A percentile compares a stretch with the other conserved stretches of the same genome.
Evolutionary conservation across 345 rosid genomes (phyloP).

Genomic region (Murraya koenigii): DNA sequence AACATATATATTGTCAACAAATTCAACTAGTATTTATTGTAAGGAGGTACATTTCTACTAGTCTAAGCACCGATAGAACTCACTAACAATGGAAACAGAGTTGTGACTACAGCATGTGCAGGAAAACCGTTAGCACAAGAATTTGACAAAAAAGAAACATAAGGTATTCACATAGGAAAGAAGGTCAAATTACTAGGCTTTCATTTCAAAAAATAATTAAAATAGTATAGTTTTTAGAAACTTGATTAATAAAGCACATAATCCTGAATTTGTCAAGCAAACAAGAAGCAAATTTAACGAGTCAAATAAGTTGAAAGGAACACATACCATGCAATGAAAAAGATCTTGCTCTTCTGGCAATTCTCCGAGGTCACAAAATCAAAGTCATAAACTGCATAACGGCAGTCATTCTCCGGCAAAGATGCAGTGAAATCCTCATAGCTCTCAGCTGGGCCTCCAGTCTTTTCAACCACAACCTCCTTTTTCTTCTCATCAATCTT

Average conservation of each 20-base stretch:
- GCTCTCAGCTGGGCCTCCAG: slow-evolving; percentile 52
- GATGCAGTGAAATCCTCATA: slow-evolving; percentile 57
- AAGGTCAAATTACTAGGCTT: no score
- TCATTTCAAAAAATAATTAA: no score
- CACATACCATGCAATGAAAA: slow-evolving; percentile 63
- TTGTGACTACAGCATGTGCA: not conserved
- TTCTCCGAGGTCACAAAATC: slow-evolving; percentile 63
- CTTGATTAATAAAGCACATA: not conserved
- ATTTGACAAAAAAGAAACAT: not conserved
- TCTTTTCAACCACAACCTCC: slow-evolving; percentile 58
- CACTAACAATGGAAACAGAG: not conserved
- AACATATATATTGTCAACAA: not conserved
- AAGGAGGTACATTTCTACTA: not conserved
- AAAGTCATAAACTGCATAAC: slow-evolving; percentile 63
- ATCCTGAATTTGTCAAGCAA: not conserved
- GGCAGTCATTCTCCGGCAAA: slow-evolving; percentile 63
- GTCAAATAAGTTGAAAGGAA: not conserved
- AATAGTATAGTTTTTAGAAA: not conserved
- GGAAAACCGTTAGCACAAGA: not conserved
- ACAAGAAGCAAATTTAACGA: not conserved
- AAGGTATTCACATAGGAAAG: not conserved
- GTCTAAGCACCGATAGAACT: not conserved
- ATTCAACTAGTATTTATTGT: not conserved
- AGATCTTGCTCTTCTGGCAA: slow-evolving; percentile 62
- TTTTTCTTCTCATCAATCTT: slow-evolving; percentile 60